phyloP scores from a whole-genome alignment of 2,329 filamentous ascomycete genomes.

The Cladosporium phlei region DNA sequence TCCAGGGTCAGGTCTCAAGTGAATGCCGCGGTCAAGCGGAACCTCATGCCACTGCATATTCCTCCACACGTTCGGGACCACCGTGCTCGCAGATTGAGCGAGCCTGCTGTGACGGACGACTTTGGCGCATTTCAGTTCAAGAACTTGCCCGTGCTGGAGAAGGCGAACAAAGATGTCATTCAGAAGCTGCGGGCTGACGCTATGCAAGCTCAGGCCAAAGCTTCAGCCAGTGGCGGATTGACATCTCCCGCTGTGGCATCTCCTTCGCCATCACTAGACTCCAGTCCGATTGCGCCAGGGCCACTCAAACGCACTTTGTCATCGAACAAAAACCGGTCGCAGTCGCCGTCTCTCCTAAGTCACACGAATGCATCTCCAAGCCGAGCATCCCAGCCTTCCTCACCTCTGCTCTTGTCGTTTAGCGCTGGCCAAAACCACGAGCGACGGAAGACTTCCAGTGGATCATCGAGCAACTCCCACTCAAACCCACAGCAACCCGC shows the following conservation, averaged over 20 bases:
- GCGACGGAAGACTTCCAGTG: constrained; percentile 86
- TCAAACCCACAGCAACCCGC: constrained; percentile 53
- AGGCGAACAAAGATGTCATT: constrained; percentile 98
- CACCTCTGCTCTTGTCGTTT: constrained; percentile 93
- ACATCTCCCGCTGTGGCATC: constrained; percentile 42
- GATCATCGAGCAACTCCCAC: constrained; percentile 76
- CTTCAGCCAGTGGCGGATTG: constrained; percentile 36
- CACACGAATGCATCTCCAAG: constrained; percentile 83
- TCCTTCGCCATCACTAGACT: constrained; percentile 65
- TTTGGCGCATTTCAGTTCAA: constrained; percentile 97
- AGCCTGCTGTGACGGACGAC: constrained; percentile 82
- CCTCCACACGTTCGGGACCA: constrained; percentile 92
- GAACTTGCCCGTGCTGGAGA: constrained; percentile 91
- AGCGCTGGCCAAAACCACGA: constrained; percentile 78
- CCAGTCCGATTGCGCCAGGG: constrained; percentile 75
- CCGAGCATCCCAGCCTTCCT: constrained; percentile 76
- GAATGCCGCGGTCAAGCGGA: constrained; percentile 77
- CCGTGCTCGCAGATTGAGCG: constrained; percentile 81
- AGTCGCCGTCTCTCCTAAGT: constrained; percentile 76
- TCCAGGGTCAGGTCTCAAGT: constrained; percentile 84
- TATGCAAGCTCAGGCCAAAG: constrained; percentile 62
- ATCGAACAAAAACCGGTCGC: constrained; percentile 75
- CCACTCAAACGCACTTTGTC: constrained; percentile 79
- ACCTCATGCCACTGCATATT: constrained; percentile 91
- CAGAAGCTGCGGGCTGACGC: constrained; percentile 92